phyloP scores from a whole-genome alignment of 1,284 basidiomycete genomes.

The Erythrobasidium hasegawianum region DNA sequence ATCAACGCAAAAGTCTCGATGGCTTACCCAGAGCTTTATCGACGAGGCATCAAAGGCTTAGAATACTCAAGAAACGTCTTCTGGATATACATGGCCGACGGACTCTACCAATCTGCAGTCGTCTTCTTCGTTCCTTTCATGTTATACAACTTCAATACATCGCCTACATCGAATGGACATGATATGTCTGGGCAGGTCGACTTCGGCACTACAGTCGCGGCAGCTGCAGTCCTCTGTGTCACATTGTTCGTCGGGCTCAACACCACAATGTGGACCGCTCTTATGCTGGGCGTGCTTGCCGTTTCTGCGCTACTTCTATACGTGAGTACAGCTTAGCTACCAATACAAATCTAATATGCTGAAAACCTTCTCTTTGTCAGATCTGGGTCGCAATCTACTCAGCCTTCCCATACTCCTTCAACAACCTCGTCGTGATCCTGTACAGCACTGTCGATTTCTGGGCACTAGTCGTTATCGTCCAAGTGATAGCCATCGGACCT shows the following conservation, averaged over 20 bases:
- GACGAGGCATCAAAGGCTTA: slow-evolving; percentile 83
- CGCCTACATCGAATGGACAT: slow-evolving; percentile 38
- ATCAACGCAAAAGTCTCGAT: slow-evolving; percentile 83
- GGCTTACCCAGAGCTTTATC: slow-evolving; percentile 88
- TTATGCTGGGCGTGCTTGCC: slow-evolving; percentile 74
- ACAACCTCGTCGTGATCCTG: slow-evolving; percentile 57
- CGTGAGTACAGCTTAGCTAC: slow-evolving; percentile 26
- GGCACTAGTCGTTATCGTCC: slow-evolving; percentile 67
- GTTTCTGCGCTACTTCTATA: slow-evolving; percentile 70
- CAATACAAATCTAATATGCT: no score
- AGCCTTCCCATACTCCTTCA: slow-evolving; percentile 18
- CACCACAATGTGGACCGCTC: slow-evolving; percentile 82
- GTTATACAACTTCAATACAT: slow-evolving; percentile 57
- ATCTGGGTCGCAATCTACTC: slow-evolving; percentile 84
- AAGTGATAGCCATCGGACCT: slow-evolving; percentile 65
- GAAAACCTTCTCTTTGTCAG: no score
- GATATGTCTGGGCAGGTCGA: slow-evolving; percentile 60
- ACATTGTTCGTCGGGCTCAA: slow-evolving; percentile 74
- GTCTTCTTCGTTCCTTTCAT: slow-evolving; percentile 87
- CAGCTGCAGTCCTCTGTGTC: slow-evolving; percentile 70
- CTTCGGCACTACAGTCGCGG: slow-evolving; percentile 87
- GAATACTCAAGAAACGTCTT: slow-evolving; percentile 90
- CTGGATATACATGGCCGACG: slow-evolving; percentile 92
- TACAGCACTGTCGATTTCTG: slow-evolving; percentile 78
- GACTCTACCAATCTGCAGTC: slow-evolving; percentile 83